Percentiles rank a stretch among this genome's conserved stretches.
Evolutionary conservation across 2,329 filamentous ascomycete species (phyloP).

Genomic region (Herpotrichia juniperi): DNA sequence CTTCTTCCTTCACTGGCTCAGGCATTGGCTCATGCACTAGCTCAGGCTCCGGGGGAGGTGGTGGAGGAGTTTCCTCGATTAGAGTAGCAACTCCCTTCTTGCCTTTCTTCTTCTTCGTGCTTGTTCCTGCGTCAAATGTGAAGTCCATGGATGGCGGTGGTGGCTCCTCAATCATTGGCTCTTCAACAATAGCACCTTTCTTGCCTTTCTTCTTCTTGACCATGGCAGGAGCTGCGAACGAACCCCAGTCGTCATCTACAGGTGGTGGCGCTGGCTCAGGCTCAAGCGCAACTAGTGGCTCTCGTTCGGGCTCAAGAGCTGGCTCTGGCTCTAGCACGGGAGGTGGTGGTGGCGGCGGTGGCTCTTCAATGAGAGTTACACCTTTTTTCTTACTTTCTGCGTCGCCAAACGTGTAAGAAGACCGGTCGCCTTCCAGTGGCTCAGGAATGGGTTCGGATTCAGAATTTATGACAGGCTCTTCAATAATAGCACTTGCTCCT

Average conservation of each 20-base stretch:
- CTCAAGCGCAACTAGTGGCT: too few species aligned
- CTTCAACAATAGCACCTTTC: slow-evolving; percentile 31
- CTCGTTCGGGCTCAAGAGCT: slow-evolving; percentile 40
- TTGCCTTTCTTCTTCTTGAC: slow-evolving; percentile 43
- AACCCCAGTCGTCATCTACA: slow-evolving; percentile 37
- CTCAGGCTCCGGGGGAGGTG: slow-evolving; percentile 21
- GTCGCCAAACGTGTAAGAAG: too few species aligned
- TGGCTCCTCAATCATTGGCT: slow-evolving; percentile 27
- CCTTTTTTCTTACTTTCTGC: too few species aligned
- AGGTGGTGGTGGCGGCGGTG: too few species aligned
- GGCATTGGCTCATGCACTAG: slow-evolving; percentile 39
- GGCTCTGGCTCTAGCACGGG: slow-evolving; percentile 51
- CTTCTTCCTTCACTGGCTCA: slow-evolving; percentile 37
- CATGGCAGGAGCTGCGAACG: slow-evolving; percentile 22
- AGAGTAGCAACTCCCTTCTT: slow-evolving; percentile 31
- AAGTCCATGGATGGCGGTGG: slow-evolving; percentile 29
- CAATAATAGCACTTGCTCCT: too few species aligned
- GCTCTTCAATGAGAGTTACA: too few species aligned
- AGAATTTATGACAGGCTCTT: too few species aligned
- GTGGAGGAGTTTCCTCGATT: slow-evolving; percentile 24
- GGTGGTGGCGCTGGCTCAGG: too few species aligned
- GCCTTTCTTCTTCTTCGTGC: slow-evolving; percentile 44
- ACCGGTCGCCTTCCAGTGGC: too few species aligned
- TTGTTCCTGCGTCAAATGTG: slow-evolving; percentile 29
- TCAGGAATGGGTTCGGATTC: too few species aligned